phyloP scores from a whole-genome alignment of 331 rosid species.

The Spiraea crenata region DNA sequence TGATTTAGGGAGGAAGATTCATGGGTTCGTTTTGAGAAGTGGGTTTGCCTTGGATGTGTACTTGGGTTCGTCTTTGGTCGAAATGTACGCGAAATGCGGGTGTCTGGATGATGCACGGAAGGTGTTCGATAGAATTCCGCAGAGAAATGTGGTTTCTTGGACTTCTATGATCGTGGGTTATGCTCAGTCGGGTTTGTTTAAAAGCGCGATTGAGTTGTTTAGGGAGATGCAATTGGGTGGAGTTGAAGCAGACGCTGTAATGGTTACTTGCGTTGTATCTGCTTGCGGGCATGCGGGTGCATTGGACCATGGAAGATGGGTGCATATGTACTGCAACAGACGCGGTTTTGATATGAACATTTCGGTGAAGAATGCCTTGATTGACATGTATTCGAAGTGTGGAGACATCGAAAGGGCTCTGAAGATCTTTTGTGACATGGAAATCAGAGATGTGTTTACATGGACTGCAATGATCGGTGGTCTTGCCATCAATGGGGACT shows the following conservation, averaged over 20 bases:
- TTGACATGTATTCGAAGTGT: slow-evolving; percentile 25
- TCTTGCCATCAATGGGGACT: slow-evolving; percentile 22
- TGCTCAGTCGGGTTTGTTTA: slow-evolving; percentile 10
- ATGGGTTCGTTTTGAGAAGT: slow-evolving; percentile 2
- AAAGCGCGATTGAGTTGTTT: slow-evolving; percentile 19
- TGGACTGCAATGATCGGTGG: slow-evolving; percentile 28
- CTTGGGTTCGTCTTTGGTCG: slow-evolving; percentile 23
- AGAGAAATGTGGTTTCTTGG: slow-evolving; percentile 28
- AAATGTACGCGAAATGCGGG: slow-evolving; percentile 25
- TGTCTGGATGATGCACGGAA: slow-evolving; percentile 4
- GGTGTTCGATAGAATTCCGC: slow-evolving; percentile 17
- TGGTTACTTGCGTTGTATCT: slow-evolving; percentile 14
- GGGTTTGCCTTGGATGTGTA: slow-evolving; percentile 6
- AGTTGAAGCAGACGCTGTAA: slow-evolving; percentile 13
- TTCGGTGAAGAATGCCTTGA: slow-evolving; percentile 18
- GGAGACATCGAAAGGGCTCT: slow-evolving; percentile 25
- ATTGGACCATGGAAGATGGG: slow-evolving; percentile 24
- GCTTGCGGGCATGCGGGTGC: slow-evolving; percentile 22
- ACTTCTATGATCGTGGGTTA: slow-evolving; percentile 21
- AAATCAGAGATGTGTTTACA: slow-evolving; percentile 12
- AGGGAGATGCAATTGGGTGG: slow-evolving; percentile 15
- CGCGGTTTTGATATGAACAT: slow-evolving; percentile 1
- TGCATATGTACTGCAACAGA: slow-evolving; percentile 21
- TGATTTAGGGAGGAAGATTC: slow-evolving; percentile 16
- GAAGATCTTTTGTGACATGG: slow-evolving; percentile 7